Base-by-base conservation (phyloP, 306 rosid genomes). In the Prunus mira region DNA sequence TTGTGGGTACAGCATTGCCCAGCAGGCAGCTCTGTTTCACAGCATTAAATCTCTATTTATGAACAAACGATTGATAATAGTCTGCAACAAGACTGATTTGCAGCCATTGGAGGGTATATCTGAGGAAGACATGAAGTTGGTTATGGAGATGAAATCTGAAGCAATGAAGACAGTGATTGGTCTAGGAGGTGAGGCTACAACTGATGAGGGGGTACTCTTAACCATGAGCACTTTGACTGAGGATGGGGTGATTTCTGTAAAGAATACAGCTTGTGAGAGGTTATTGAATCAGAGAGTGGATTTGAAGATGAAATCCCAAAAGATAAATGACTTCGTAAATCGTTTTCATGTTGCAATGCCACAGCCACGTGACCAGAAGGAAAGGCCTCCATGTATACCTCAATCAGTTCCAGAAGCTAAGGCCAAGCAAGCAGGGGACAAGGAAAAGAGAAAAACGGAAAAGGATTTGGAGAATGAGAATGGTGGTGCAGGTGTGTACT, bases 401-500 rank as follows among this genome's bases (percentile, higher is more conserved):
- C 83, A 69, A 22, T 93, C 87, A 5, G 91, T 88, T 78, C 75
- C 91, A 79, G 93, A 89, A 85, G 94, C 91, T 46, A 93, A 49
- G 78, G 89, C 87, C 9, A 86, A 82, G 83, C 72, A 83, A 85
- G 91, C 79, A 38, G 89, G 79, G 13, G 93, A 87, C 74, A 84
- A 75, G 79, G 88, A 86, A 76, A 83, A 84, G 81, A 91, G 81
- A 60, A 87, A 83, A 63, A 88, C 92, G 25, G 97, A 89, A 74
- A 88, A 74, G 89, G 93, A 93, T 75, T 72, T 91, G 84, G 97
- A 91, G 89, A 14, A 93, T 34, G 96, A 91, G 80, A 93, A 93
- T 83, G 98, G 98, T 17, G 98, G 98, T 45, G 98, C 98, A 0
- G 97, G 97, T 76, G 98, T 93, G 18, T 93, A 89, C 83, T 88